phyloP scores from a whole-genome alignment of 176 grass and related monocot genomes.

The Cymbopogon citratus region DNA sequence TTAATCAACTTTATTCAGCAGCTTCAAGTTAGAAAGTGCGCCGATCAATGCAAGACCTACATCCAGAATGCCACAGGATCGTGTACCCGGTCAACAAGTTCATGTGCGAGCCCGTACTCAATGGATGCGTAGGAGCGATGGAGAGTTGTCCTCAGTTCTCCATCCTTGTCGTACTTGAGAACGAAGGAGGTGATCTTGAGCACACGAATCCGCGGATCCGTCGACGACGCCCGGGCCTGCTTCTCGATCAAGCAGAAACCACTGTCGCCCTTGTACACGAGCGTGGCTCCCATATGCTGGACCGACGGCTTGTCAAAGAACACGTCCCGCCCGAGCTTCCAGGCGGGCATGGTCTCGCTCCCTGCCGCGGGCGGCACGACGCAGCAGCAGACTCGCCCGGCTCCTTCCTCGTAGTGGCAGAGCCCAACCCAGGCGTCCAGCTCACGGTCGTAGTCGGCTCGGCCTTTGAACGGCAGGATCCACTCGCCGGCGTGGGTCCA shows the following conservation, averaged over 20 bases:
- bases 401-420: background rate
- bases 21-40: no score
- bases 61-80: background rate
- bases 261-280: background rate
- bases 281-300: background rate
- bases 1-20: no score
- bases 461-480: background rate
- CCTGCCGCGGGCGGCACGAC: background rate
- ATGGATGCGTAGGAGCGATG: background rate
- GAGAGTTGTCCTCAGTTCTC: background rate
- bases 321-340: background rate
- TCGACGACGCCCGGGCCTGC: background rate
- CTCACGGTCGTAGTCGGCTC: background rate
- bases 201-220: background rate
- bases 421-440: constrained; percentile 6
- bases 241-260: background rate
- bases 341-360: background rate
- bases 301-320: background rate
- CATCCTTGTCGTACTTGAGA: background rate
- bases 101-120: background rate
- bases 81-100: background rate
- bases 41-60: no score
- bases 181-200: background rate
- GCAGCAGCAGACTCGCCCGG: background rate
- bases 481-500: background rate